Evolutionary conservation across 768 basidiomycete species (phyloP), one percentile per base, ranked within the genome.

Genomic region (Cubamyces lactineus): DNA sequence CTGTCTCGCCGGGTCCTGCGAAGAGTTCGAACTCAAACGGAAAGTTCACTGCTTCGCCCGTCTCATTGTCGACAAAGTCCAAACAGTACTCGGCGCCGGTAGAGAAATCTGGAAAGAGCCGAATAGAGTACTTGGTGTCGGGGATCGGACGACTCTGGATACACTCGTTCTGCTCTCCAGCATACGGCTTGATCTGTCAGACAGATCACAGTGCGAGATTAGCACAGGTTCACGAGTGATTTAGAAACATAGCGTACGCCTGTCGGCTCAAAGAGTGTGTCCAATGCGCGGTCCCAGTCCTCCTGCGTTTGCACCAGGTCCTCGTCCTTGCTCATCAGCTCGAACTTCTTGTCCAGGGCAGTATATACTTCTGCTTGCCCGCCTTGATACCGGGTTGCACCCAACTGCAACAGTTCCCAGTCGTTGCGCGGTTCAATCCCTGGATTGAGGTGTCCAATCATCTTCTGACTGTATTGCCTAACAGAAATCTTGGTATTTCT

Each of bases 1-100:
- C n/a, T 4, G n/a, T 42, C 11, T 49, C 30, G 5, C 26, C 47
- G 1, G 23, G 38, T 24, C 47, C 47, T 15, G 40, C 6, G 1
- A 45, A 57, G 3, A 57, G 56, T 19, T 57, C 56, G 38, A 39
- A 39, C 17, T 40, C 21, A 39, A 57, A 57, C 5, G 56, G 56
- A 1, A 47, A 57, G 38, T 57, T 57, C 21, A 57, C 56, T 1
- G 56, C 5, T 13, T 57, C 30, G 3, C 47, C 34, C 15, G 56
- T 57, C 24, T 1, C 23, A 9, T 28, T 24, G 42, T 16, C 16
- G 42, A 43, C 42, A 16, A 43, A 5, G 19, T 19, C 42, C 42
- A 43, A 15, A 9, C 42, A 43, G 15, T 43, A 43, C 15, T 43
- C 42, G 42, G 11, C 11, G 19, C n/a, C 42, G 42, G 11, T 43